Evolutionary conservation across 139 green algal genomes (phyloP).

Genomic region (Haematococcus sp.): DNA sequence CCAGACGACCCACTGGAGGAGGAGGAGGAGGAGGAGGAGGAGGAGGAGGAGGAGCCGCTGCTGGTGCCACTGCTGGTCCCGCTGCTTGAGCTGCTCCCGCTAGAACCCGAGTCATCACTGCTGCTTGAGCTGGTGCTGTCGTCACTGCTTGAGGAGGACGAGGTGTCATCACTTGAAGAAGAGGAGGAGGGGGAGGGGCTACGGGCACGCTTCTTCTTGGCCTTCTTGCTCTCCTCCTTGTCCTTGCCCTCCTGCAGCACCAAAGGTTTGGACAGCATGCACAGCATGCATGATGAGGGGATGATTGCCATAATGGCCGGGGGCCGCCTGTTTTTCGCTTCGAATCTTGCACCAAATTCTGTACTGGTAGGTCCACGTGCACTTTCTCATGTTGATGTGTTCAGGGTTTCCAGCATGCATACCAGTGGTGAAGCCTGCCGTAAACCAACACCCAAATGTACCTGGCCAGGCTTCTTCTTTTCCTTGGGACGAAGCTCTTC

Average conservation of each 20-base stretch:
- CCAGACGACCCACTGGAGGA: background rate
- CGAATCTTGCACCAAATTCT: background rate
- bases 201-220: slow-evolving; percentile 16
- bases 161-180: slow-evolving; percentile 10
- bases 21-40: slow-evolving; percentile 1
- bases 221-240: slow-evolving; percentile 22
- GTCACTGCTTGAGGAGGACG: slow-evolving; percentile 16
- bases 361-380: background rate
- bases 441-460: no score
- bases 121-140: slow-evolving; percentile 14
- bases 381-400: background rate
- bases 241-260: slow-evolving; percentile 14
- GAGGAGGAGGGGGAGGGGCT: slow-evolving; percentile 18
- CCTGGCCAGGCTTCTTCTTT: slow-evolving; percentile 9
- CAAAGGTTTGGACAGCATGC: slow-evolving; percentile 17
- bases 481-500: slow-evolving; percentile 31
- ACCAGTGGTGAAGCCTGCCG: no score
- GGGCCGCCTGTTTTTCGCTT: background rate
- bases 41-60: slow-evolving; percentile 2
- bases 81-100: background rate
- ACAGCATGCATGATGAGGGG: no score
- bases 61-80: slow-evolving; percentile 3
- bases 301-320: background rate
- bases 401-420: no score
- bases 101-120: background rate